Base-by-base conservation (phyloP, 2,329 filamentous ascomycete species). In the Fusarium sp. region DNA sequence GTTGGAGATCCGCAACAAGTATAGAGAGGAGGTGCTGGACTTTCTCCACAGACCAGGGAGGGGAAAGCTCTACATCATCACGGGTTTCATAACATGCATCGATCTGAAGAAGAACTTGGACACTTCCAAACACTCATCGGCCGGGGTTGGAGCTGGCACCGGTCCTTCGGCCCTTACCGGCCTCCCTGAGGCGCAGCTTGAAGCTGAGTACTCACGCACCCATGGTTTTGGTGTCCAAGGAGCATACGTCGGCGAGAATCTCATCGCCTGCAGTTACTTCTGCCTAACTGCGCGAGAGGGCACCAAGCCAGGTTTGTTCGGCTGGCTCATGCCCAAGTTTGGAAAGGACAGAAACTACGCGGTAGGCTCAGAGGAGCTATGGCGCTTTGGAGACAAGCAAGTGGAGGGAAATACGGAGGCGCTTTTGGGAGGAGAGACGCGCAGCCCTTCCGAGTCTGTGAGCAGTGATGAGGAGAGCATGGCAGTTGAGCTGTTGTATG, bases 251-350 rank as follows among this genome's bases (percentile, higher is more conserved):
- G 63, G 63, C 17, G 56, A 66, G 46, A 38, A 56, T 17, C 12
- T 66, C 17, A 61, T 66, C 7, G 46, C 44, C 7, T 66, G 63
- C 16, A 61, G 56, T 35, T 56, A 56, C 16, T 22, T 56, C 29
- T 14, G 31, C 3, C 27, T 24, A 17, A 17, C n/a, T 40, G 38
- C 29, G 24, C 22, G 38, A 22, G 22, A 46, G 42, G 14, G 42
- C 6, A 24, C 7, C 42, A 24, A 24, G n/a, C n/a, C n/a, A 4
- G 38, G 38, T 20, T 42, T n/a, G 38, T n/a, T 42, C 8, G n/a
- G n/a, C 9, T 40, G 16, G 38, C n/a, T 20, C 4, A n/a, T 42
- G 38, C 10, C 38, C 10, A 42, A 20, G 9, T 20, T 42, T 22
- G n/a, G 38, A 12, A 42, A 42, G 20, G 38, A 20, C 3, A 24